Evolutionary conservation across 805 yeast species (phyloP), one percentile per base, ranked within the genome.

Genomic region (Candida silvicultrix): DNA sequence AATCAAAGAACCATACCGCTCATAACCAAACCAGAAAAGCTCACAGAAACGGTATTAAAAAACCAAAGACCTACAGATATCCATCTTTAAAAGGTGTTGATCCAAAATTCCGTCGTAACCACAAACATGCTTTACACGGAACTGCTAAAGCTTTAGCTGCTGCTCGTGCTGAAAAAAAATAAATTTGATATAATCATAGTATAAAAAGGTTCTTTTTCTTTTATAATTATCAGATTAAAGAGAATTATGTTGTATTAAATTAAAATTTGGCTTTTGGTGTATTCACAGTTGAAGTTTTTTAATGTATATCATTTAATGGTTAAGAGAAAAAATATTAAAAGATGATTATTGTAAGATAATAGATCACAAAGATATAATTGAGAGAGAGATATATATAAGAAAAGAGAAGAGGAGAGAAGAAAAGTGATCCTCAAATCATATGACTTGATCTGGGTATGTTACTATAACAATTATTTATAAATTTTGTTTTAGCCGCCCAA

Each of bases 11-110:
- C 80, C 98, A 94, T 76, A 94, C 99, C 78, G 90, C 89, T 78
- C 99, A 94, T 80, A 94, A 94, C 95, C 98, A 92, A 80, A 87
- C 85, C 89, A 86, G 77, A 74, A 94, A 94, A 95, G 98, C 98
- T 70, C 99, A 94, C 97, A 90, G 85, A 74, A 94, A 94, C 86
- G 99, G 99, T 81, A 92, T 94, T 81, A 92, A 92, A 87, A 94
- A 92, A 90, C 97, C 97, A 67, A 87, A 81, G 84, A 85, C 96
- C 70, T 77, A 82, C 95, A 90, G 88, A 81, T 89, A 92, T 84
- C 96, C 97, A 64, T 90, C 98, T 60, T 81, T 89, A 77, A 92
- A 88, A 80, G 96, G 96, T 82, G 97, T 92, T 74, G 98, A 94
- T 77, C 83, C 99, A 72, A 94, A 94, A 85, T 94, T 94, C 96